A percentile compares a stretch with the other conserved stretches of the same genome.
phyloP scores from a whole-genome alignment of 495 filamentous ascomycete genomes.

The Talaromyces thailandensis region DNA sequence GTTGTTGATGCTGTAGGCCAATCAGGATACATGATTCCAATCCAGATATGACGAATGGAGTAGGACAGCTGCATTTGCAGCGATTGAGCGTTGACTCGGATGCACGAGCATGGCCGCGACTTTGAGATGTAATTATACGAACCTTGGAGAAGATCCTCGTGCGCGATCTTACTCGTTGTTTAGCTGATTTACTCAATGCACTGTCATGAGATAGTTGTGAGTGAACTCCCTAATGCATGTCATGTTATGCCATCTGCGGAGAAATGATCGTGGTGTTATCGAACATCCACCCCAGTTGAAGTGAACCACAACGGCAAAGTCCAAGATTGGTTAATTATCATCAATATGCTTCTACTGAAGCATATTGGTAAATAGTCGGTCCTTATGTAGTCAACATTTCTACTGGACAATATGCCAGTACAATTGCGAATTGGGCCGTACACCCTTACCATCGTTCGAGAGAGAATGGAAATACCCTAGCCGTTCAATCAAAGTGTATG shows the following conservation, averaged over 20 bases:
- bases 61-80: not conserved
- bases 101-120: not conserved
- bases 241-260: not conserved
- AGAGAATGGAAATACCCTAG: not conserved
- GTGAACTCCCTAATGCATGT: not conserved
- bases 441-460: not conserved
- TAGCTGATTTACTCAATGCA: not conserved
- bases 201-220: not conserved
- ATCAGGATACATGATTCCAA: not conserved
- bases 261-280: not conserved
- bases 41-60: not conserved
- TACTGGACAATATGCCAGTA: not conserved
- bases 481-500: not conserved
- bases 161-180: not conserved
- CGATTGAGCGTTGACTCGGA: not conserved
- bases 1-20: not conserved
- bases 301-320: not conserved
- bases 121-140: not conserved
- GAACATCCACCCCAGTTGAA: not conserved
- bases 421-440: not conserved
- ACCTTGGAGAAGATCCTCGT: not conserved
- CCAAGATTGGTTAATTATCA: not conserved
- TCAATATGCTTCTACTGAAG: not conserved
- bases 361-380: not conserved
- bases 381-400: not conserved